A percentile compares a stretch with the other conserved stretches of the same genome.
phyloP scores from a whole-genome alignment of 805 yeast genomes.

The Schwanniomyces pseudopolymorphus region DNA sequence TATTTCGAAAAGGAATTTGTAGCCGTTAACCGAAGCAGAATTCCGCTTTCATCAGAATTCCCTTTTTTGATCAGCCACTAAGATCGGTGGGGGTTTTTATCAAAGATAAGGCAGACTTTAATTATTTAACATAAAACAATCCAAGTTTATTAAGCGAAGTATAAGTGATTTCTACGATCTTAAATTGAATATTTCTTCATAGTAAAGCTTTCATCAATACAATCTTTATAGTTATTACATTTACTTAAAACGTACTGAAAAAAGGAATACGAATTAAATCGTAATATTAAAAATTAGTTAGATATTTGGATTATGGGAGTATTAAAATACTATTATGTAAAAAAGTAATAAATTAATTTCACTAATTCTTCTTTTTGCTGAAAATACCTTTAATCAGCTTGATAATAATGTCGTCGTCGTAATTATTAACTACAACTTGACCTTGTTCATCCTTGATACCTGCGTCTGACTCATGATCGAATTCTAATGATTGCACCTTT shows the following conservation, averaged over 20 bases:
- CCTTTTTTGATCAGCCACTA: not conserved
- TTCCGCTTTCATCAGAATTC: not conserved
- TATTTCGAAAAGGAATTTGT: not conserved
- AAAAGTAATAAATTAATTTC: not conserved
- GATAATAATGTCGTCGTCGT: conserved; percentile 22
- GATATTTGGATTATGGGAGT: not conserved
- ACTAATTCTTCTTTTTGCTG: conserved; percentile 3
- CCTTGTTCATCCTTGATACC: conserved; percentile 14
- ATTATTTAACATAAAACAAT: too few relatives aligned
- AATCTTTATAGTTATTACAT: too few relatives aligned
- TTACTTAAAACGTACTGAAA: too few relatives aligned
- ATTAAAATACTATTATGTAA: not conserved
- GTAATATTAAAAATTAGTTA: too few relatives aligned
- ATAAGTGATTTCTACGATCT: too few relatives aligned
- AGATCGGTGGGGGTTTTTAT: not conserved
- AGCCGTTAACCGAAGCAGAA: not conserved
- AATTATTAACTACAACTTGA: conserved; percentile 20
- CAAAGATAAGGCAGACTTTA: not conserved
- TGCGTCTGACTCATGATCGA: conserved; percentile 13
- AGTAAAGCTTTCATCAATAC: too few relatives aligned
- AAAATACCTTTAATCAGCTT: conserved; percentile 12
- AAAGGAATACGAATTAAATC: too few relatives aligned
- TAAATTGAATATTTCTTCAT: too few relatives aligned
- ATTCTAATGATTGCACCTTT: conserved; percentile 10
- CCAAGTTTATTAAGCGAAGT: not conserved